Conservation (phyloP, 1,284 basidiomycete genomes). For the Termitomyces sp. region DNA sequence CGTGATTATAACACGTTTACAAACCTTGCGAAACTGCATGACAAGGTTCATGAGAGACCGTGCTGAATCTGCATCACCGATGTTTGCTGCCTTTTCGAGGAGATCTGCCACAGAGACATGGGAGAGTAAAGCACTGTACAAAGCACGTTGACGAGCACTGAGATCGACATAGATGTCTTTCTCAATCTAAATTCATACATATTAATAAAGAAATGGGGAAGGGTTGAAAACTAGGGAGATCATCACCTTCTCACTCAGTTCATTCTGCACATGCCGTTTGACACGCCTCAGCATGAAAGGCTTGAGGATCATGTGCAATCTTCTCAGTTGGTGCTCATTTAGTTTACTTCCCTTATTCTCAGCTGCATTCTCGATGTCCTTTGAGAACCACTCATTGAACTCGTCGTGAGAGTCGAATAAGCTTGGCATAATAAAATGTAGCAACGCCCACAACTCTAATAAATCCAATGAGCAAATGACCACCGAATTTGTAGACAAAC, state of each 20-base stretch:
- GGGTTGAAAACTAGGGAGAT: background rate
- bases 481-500: background rate
- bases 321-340: conserved; percentile 93
- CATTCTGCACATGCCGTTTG: conserved; percentile 98
- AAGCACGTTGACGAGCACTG: conserved; percentile 87
- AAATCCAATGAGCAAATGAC: conserved; percentile 6
- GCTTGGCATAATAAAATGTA: conserved; percentile 99
- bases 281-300: conserved; percentile 99
- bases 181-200: conserved; percentile 68
- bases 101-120: conserved; percentile 96
- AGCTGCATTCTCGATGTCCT: conserved; percentile 95
- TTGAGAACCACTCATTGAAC: conserved; percentile 99
- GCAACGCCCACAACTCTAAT: conserved; percentile 95
- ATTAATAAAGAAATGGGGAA: background rate
- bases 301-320: conserved; percentile 98
- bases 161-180: conserved; percentile 94
- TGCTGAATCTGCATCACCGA: conserved; percentile 86
- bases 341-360: conserved; percentile 89
- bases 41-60: conserved; percentile 98
- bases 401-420: conserved; percentile 99
- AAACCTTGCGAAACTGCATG: conserved; percentile 98
- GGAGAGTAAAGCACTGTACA: conserved; percentile 87
- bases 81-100: conserved; percentile 86
- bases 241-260: conserved; percentile 94
- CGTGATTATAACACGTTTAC: conserved; percentile 11